Evolutionary conservation across 2,329 filamentous ascomycete genomes (phyloP).

Genomic region (Trichoderma polysporum): DNA sequence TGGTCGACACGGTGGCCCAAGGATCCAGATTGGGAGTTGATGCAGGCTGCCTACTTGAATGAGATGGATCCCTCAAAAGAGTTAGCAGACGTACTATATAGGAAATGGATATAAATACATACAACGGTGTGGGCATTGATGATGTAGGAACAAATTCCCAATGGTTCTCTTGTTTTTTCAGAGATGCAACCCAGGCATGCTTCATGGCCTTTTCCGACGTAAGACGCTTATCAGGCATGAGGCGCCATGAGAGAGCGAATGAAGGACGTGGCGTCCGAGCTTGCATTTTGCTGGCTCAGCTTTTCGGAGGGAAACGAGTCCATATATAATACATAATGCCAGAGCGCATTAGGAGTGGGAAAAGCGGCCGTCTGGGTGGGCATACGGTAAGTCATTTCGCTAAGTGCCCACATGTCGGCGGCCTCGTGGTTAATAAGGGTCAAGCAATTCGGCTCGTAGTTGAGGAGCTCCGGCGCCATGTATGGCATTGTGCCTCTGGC

Average conservation of each 20-base stretch:
- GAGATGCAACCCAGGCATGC: neutral
- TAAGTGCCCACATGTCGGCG: constrained; percentile 29
- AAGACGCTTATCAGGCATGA: neutral
- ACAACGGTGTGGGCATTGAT: neutral
- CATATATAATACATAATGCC: neutral
- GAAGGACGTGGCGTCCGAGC: neutral
- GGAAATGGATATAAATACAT: neutral
- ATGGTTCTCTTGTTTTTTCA: too few relatives aligned
- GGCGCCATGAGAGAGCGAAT: neutral
- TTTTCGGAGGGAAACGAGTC: neutral
- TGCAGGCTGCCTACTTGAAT: neutral
- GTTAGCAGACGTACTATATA: neutral
- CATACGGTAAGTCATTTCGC: constrained; percentile 23
- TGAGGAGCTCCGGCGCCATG: constrained; percentile 27
- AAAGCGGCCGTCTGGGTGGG: constrained; percentile 14
- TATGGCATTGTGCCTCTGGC: constrained; percentile 21
- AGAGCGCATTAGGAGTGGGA: neutral
- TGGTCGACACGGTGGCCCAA: neutral
- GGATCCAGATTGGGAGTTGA: neutral
- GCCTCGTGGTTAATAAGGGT: constrained; percentile 16
- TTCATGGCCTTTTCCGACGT: neutral
- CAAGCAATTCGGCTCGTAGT: neutral
- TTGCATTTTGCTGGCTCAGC: neutral
- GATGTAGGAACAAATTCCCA: neutral
- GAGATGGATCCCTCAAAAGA: neutral